A percentile compares a stretch with the other conserved stretches of the same genome.
These are phyloP conservation scores for Tolypocladium album DNA, from an alignment of 2,329 filamentous ascomycete genomes.

Conservation along the genomic window DNA sequence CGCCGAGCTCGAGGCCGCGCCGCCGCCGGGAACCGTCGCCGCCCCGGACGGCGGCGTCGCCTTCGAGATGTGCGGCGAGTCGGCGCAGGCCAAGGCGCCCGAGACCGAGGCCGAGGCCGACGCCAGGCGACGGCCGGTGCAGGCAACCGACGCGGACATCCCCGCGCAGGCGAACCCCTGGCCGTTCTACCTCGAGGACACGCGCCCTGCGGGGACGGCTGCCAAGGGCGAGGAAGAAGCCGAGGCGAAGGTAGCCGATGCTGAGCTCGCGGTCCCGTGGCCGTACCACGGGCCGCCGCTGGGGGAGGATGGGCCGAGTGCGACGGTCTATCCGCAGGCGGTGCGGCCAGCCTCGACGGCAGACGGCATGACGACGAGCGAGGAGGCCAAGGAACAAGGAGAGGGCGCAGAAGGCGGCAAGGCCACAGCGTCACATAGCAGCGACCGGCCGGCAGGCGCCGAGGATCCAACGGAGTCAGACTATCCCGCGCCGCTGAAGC, in stretches of 20 bases:
- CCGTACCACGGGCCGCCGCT: slow-evolving; percentile 17
- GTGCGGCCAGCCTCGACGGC: neutral
- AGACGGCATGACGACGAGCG: neutral
- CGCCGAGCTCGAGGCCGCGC: slow-evolving; percentile 19
- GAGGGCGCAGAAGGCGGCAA: neutral
- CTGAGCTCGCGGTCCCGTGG: slow-evolving; percentile 19
- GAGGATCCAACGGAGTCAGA: neutral
- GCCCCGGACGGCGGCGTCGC: slow-evolving; percentile 11
- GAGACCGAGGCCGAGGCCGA: slow-evolving; percentile 3
- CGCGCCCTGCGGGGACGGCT: neutral
- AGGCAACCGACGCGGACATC: neutral
- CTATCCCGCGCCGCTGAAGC: slow-evolving; percentile 17
- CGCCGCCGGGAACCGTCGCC: slow-evolving; percentile 6
- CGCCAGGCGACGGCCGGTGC: slow-evolving; percentile 1
- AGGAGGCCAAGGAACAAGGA: neutral
- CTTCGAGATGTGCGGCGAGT: slow-evolving; percentile 22
- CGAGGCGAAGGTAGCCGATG: neutral
- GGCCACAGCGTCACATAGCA: neutral
- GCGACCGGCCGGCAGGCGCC: neutral
- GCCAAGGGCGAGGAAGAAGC: neutral
- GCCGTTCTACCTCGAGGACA: slow-evolving; percentile 17
- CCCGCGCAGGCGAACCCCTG: slow-evolving; percentile 14
- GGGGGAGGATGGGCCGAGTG: slow-evolving; percentile 3
- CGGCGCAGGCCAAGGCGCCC: slow-evolving; percentile 6
- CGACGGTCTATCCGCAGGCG: slow-evolving; percentile 1